Evolutionary conservation across 2,329 filamentous ascomycete genomes (phyloP).

Genomic region (Didymella lethalis): DNA sequence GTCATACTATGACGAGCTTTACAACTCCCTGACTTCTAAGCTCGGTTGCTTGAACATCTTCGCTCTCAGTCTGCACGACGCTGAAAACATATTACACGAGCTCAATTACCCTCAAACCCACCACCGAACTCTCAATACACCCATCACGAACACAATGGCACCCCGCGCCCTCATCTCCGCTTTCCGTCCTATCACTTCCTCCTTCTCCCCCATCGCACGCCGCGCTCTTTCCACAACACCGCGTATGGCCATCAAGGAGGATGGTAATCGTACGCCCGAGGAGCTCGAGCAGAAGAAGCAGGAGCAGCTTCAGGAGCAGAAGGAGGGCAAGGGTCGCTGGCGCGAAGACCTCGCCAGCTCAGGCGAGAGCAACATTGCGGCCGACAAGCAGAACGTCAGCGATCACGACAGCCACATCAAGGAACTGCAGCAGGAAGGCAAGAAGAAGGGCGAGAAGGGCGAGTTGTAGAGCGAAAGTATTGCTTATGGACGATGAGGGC

Average conservation of each 20-base stretch:
- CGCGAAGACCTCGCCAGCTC: slow-evolving; percentile 54
- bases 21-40: slow-evolving; percentile 2
- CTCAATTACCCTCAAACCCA: not conserved
- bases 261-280: slow-evolving; percentile 48
- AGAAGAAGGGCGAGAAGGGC: slow-evolving; percentile 52
- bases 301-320: slow-evolving; percentile 55
- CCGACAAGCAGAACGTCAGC: slow-evolving; percentile 54
- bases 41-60: slow-evolving; percentile 2
- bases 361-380: slow-evolving; percentile 53
- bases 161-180: slow-evolving; percentile 26
- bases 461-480: slow-evolving; percentile 24
- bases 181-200: slow-evolving; percentile 19
- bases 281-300: slow-evolving; percentile 56
- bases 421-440: slow-evolving; percentile 56
- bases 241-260: slow-evolving; percentile 51
- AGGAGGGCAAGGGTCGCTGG: slow-evolving; percentile 54
- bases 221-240: slow-evolving; percentile 46
- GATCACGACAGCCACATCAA: slow-evolving; percentile 55
- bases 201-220: slow-evolving; percentile 19
- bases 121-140: not conserved
- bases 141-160: slow-evolving; percentile 23
- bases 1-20: slow-evolving; percentile 16
- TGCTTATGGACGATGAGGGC: no score
- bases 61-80: not conserved
- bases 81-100: not conserved